Evolutionary conservation across 352 stramenopile genomes (phyloP), one percentile per base, ranked within the genome.

Genomic region (Phytopythium ostracodes): DNA sequence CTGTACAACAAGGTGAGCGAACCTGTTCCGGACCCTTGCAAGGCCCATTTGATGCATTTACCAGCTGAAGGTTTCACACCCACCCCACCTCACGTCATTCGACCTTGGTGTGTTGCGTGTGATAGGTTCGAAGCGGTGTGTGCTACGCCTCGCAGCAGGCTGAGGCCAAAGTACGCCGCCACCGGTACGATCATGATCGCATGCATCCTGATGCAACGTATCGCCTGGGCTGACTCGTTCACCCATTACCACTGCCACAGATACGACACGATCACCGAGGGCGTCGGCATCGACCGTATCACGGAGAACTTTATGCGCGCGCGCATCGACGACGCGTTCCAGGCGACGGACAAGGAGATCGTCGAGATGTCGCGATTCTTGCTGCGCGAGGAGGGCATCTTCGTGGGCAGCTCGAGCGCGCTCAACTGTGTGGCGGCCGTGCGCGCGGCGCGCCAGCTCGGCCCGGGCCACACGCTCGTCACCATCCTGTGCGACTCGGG

Each of bases 181-280:
- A 99, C 81, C 85, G 84, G 75, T 91, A 66, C 38, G 60, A 40
- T n/a, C n/a, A n/a, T 56, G 2, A 7, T 47, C 14, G 25, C 24
- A 14, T 5, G 17, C 7, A 10, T 12, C n/a, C 1, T 33, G 15
- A 40, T 0, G 20, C 55, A 4, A 33, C 4, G 4, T 38, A 18
- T 12, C 18, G 49, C 7, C 8, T 50, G 22, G 22, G 17, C 27
- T 40, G 24, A 56, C 20, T 24, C 7, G 9, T 22, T 52, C 17
- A 17, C 15, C 17, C 15, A n/a, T 2, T 24, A 27, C 20, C 14
- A 38, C 40, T 56, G n/a, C n/a, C n/a, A 24, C 56, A 92, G 96
- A 65, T 99, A 99, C 73, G 97, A 99, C 75, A 99, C 96, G 40
- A 90, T 99, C 59, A 94, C 92, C 2, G 97, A 99, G 76, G 97